phyloP scores from a whole-genome alignment of 2,329 filamentous ascomycete species.

The Aureobasidium namibiae region DNA sequence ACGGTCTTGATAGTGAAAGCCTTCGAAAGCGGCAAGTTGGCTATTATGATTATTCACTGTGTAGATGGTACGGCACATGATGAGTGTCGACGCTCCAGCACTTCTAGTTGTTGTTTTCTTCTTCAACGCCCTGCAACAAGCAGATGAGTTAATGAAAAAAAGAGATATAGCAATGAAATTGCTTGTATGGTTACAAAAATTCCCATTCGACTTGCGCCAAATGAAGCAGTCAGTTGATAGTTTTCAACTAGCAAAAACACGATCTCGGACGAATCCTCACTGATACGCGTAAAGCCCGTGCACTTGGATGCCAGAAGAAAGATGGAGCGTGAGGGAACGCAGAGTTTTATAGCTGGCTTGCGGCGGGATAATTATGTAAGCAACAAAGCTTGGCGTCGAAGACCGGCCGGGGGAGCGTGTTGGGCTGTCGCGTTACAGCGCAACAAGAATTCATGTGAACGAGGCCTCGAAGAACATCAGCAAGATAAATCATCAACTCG shows the following conservation, averaged over 20 bases:
- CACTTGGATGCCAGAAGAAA: slow-evolving; percentile 34
- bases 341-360: not conserved
- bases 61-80: too few relatives aligned
- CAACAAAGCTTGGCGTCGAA: not conserved
- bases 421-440: not conserved
- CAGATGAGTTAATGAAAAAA: slow-evolving; percentile 47
- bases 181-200: slow-evolving; percentile 60
- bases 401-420: not conserved
- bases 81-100: too few relatives aligned
- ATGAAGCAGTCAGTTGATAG: slow-evolving; percentile 69
- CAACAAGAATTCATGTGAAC: not conserved
- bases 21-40: too few relatives aligned
- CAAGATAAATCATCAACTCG: not conserved
- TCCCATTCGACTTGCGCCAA: slow-evolving; percentile 62
- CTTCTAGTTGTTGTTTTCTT: too few relatives aligned
- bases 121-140: slow-evolving; percentile 40
- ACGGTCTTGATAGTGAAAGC: too few relatives aligned
- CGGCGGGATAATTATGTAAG: not conserved
- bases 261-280: slow-evolving; percentile 83
- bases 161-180: slow-evolving; percentile 23
- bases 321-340: slow-evolving; percentile 5
- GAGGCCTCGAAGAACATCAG: not conserved
- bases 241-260: slow-evolving; percentile 89
- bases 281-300: slow-evolving; percentile 71
- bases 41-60: too few relatives aligned